phyloP scores from a whole-genome alignment of 495 filamentous ascomycete genomes.

The Xylaria venustula region DNA sequence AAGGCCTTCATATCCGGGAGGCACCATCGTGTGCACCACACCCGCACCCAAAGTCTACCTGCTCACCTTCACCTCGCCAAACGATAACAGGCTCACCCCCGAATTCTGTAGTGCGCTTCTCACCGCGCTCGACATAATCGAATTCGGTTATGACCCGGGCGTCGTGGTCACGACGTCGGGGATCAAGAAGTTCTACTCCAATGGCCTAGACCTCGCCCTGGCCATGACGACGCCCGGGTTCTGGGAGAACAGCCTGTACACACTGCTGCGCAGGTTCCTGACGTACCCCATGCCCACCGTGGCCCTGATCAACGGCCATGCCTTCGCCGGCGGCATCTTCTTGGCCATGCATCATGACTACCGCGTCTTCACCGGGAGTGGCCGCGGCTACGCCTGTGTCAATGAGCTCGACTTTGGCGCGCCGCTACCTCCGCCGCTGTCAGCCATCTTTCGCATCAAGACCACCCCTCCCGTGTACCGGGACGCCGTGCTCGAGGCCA shows the following conservation, averaged over 20 bases:
- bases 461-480: constrained; percentile 56
- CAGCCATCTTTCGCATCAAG: constrained; percentile 70
- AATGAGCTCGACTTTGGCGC: constrained; percentile 79
- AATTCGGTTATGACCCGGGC: constrained; percentile 59
- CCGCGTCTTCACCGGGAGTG: constrained; percentile 63
- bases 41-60: constrained; percentile 63
- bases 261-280: constrained; percentile 57
- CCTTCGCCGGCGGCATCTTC: constrained; percentile 79
- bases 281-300: constrained; percentile 85
- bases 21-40: constrained; percentile 48
- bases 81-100: constrained; percentile 73
- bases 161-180: constrained; percentile 74
- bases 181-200: constrained; percentile 78
- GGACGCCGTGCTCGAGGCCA: constrained; percentile 65
- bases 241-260: constrained; percentile 55
- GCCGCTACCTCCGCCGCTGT: constrained; percentile 69
- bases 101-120: constrained; percentile 63
- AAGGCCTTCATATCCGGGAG: constrained; percentile 25
- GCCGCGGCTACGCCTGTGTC: constrained; percentile 66
- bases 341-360: constrained; percentile 84
- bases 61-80: constrained; percentile 66
- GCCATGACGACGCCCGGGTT: constrained; percentile 52
- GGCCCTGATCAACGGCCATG: constrained; percentile 74
- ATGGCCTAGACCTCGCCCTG: constrained; percentile 68
- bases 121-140: constrained; percentile 69